phyloP scores from a whole-genome alignment of 2,329 filamentous ascomycete species.

The Calonectria fujianensis region DNA sequence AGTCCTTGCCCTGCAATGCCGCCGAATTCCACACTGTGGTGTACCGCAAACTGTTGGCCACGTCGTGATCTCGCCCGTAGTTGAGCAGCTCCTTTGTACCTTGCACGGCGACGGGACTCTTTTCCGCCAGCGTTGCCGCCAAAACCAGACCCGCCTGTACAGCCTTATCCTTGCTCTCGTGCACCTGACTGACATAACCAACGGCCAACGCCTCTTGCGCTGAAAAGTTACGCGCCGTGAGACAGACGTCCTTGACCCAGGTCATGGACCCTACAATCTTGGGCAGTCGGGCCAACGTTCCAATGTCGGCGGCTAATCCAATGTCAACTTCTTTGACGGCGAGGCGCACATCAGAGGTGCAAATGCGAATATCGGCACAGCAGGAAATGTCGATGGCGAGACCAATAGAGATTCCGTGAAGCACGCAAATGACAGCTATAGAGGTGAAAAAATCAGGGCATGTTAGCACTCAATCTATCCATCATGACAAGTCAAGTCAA shows the following conservation, averaged over 20 bases:
- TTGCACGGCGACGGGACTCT: slow-evolving; percentile 92
- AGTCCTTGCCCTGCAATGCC: slow-evolving; percentile 87
- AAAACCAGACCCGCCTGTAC: slow-evolving; percentile 78
- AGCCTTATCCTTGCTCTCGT: slow-evolving; percentile 77
- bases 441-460: slow-evolving; percentile 26
- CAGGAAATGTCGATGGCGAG: slow-evolving; percentile 84
- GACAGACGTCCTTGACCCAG: slow-evolving; percentile 87
- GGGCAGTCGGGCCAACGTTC: slow-evolving; percentile 83
- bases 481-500: background rate
- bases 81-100: slow-evolving; percentile 92
- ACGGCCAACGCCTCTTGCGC: slow-evolving; percentile 81
- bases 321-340: slow-evolving; percentile 90
- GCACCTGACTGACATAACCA: slow-evolving; percentile 82
- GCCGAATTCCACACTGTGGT: slow-evolving; percentile 92
- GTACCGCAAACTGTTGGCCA: slow-evolving; percentile 87
- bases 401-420: slow-evolving; percentile 87
- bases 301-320: slow-evolving; percentile 86
- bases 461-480: slow-evolving; percentile 42
- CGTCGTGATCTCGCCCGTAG: slow-evolving; percentile 84
- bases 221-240: slow-evolving; percentile 82
- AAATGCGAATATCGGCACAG: slow-evolving; percentile 82
- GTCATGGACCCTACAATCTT: slow-evolving; percentile 82
- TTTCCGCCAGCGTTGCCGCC: slow-evolving; percentile 80
- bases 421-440: slow-evolving; percentile 84
- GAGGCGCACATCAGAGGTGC: slow-evolving; percentile 75